phyloP scores from a whole-genome alignment of 1,284 basidiomycete genomes.

The Trametes sp. region DNA sequence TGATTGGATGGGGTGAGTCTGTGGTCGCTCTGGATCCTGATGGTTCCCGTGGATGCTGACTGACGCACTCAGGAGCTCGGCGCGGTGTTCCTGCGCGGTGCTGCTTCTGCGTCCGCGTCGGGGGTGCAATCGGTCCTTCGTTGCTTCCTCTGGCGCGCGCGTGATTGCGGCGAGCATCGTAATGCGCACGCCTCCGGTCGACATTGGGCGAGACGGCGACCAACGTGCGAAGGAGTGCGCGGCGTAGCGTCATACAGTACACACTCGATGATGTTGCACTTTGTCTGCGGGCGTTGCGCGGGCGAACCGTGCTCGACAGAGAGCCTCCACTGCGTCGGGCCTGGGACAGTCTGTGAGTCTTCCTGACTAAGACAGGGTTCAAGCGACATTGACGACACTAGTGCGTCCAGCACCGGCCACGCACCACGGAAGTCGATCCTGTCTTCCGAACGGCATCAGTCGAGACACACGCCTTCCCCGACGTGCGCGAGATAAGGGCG shows the following conservation, averaged over 20 bases:
- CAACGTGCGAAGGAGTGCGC: conserved; percentile 27
- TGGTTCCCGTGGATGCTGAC: not conserved
- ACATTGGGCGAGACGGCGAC: not conserved
- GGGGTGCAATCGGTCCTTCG: too few relatives aligned
- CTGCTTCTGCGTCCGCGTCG: not conserved
- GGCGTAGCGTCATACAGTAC: not conserved
- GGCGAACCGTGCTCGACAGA: not conserved
- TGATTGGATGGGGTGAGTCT: not conserved
- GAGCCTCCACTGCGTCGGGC: conserved; percentile 6
- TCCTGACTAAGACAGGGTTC: conserved; percentile 1
- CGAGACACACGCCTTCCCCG: conserved; percentile 1
- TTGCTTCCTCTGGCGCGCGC: conserved; percentile 20
- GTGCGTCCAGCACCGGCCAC: not conserved
- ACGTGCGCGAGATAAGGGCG: conserved; percentile 13
- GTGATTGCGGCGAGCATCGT: conserved; percentile 13
- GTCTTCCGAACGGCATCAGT: conserved; percentile 8
- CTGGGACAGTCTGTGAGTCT: not conserved
- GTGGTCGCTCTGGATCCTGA: not conserved
- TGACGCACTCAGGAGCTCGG: conserved; percentile 7
- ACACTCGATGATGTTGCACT: not conserved
- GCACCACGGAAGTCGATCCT: conserved; percentile 10
- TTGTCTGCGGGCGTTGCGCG: not conserved
- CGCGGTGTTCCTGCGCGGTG: conserved; percentile 5
- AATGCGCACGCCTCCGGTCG: conserved; percentile 7
- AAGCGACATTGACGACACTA: not conserved